Evolutionary conservation across 192 early-diverging fungal species (phyloP), one percentile per base, ranked within the genome.

Genomic region (Endogone sp.): DNA sequence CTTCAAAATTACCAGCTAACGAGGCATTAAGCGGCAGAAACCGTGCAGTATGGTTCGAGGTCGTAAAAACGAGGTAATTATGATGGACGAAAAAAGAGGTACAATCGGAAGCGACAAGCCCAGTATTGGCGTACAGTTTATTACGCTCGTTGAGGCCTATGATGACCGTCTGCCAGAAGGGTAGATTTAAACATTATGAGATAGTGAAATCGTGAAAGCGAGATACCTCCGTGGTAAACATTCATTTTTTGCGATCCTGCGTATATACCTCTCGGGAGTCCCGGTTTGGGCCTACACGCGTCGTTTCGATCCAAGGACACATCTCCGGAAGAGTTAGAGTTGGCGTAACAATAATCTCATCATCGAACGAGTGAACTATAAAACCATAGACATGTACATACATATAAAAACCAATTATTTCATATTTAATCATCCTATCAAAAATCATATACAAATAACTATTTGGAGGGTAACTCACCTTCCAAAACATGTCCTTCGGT

Each of bases 51-150:
- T 99, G 95, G 9, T 84, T 89, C 3, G 92, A 85, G 0, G 95
- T 99, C 10, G 95, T 93, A 62, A 89, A 90, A 20, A 98, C 82
- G 56, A 99, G 74, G 73, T 91, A 93, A 63, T 92, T 85, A 64
- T 84, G 81, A 64, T 93, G 93, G 29, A 96, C 62, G 58, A 86
- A 91, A 68, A 94, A 98, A 16, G 95, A 97, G 20, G 93, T 94
- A 63, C 90, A 92, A 8, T 91, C 92, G 0, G 87, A 71, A 26
- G 91, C 85, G 11, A 99, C 68, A 26, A 93, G 67, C 3, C 75
- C 86, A 56, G 80, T 78, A 60, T 91, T 89, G 31, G 86, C 88
- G 76, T 90, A 96, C n/a, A 99, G 85, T 65, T 92, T 91, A 77
- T 92, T 92, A 68, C 93, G 87, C 27, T 85, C 77, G 0, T 85